Evolutionary conservation across 2,329 filamentous ascomycete genomes (phyloP).

Genomic region (Ascochyta koolunga): DNA sequence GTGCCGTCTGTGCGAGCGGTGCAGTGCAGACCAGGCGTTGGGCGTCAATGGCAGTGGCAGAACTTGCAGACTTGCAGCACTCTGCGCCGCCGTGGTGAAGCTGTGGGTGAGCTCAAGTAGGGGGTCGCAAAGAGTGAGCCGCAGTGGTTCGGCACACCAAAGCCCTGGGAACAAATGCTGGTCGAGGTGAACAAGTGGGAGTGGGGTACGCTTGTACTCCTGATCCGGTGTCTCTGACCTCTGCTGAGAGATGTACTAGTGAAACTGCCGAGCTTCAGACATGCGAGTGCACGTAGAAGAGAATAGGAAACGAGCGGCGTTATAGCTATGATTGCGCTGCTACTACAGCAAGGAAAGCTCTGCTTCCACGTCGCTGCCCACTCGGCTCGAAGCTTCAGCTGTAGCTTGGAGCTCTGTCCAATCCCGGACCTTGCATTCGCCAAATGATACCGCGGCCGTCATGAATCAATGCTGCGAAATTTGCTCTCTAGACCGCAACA

Average conservation of each 20-base stretch:
- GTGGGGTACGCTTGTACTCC: slow-evolving; percentile 9
- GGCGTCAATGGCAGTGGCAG: slow-evolving; percentile 19
- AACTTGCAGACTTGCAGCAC: slow-evolving; percentile 13
- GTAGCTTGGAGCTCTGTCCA: slow-evolving; percentile 15
- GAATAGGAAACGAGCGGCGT: background rate
- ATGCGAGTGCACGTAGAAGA: slow-evolving; percentile 16
- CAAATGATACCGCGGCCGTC: slow-evolving; percentile 20
- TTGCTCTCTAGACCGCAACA: slow-evolving; percentile 17
- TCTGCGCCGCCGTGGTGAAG: slow-evolving; percentile 10
- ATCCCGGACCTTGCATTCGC: slow-evolving; percentile 16
- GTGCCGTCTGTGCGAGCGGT: slow-evolving; percentile 10
- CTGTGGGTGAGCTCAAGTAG: slow-evolving; percentile 10
- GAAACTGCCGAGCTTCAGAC: slow-evolving; percentile 17
- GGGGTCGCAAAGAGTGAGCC: slow-evolving; percentile 9
- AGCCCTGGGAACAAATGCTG: slow-evolving; percentile 16
- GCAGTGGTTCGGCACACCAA: slow-evolving; percentile 15
- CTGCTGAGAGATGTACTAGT: slow-evolving; percentile 19
- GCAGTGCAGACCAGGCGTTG: slow-evolving; percentile 1
- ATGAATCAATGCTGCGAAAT: slow-evolving; percentile 20
- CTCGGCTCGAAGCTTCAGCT: slow-evolving; percentile 17
- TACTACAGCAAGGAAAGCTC: slow-evolving; percentile 17
- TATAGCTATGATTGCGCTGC: slow-evolving; percentile 12
- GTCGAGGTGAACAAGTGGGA: slow-evolving; percentile 14
- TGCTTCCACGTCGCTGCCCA: slow-evolving; percentile 15
- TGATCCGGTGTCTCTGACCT: slow-evolving; percentile 19